Evolutionary conservation across 352 stramenopile species (phyloP).

Genomic region (Pythium graminicola): DNA sequence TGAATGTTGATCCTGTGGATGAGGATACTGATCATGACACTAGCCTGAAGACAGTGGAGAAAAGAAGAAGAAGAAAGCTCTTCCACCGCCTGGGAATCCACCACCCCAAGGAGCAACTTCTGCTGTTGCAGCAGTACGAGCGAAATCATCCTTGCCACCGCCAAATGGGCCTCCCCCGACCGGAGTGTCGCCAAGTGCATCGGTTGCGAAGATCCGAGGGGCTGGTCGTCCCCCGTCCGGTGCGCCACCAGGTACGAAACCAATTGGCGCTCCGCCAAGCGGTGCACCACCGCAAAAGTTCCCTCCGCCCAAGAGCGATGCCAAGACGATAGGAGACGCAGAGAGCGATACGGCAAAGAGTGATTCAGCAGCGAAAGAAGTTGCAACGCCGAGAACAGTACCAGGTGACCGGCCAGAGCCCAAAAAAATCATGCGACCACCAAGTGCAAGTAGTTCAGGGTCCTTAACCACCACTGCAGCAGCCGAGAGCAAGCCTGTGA

Average conservation of each 20-base stretch:
- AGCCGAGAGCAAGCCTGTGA: conserved; percentile 14
- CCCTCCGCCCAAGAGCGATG: conserved; percentile 20
- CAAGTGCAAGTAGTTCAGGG: conserved; percentile 9
- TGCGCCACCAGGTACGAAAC: conserved; percentile 11
- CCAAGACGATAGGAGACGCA: conserved; percentile 9
- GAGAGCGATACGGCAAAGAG: not conserved
- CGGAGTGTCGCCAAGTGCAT: conserved; percentile 42
- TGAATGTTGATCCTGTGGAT: not conserved
- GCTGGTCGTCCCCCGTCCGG: conserved; percentile 37
- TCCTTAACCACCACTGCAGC: not conserved
- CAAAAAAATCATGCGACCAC: conserved; percentile 17
- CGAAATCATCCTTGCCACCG: conserved; percentile 52
- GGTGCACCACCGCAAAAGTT: conserved; percentile 14
- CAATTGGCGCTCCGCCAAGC: conserved; percentile 13
- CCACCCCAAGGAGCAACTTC: conserved; percentile 50
- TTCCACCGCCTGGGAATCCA: conserved; percentile 61
- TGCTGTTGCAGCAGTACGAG: conserved; percentile 56
- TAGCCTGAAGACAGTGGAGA: conserved; percentile 14
- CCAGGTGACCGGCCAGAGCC: conserved; percentile 6
- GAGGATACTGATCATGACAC: not conserved
- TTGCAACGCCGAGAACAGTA: conserved; percentile 1
- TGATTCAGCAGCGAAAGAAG: conserved; percentile 12
- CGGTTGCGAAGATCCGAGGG: conserved; percentile 68
- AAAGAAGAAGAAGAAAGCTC: conserved; percentile 58
- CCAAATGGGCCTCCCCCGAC: conserved; percentile 56